These are phyloP conservation scores for Cytospora paraplurivora DNA, from an alignment of 2,329 filamentous ascomycete genomes.

Conservation along the genomic window DNA sequence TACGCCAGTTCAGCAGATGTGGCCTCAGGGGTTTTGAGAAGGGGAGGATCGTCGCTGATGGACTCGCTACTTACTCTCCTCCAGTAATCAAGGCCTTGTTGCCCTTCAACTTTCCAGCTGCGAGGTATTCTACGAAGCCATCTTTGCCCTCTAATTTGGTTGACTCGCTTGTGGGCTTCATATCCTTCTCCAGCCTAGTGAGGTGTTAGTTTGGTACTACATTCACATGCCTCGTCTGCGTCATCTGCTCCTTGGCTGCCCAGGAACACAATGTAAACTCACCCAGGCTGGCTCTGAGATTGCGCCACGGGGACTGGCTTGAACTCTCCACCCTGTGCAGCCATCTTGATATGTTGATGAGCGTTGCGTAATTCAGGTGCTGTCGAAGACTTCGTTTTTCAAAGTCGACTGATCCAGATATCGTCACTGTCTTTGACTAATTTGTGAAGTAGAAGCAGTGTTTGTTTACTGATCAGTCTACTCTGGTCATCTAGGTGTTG, in stretches of 20 bases:
- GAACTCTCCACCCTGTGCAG: slow-evolving; percentile 37
- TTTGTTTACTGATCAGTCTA: not conserved
- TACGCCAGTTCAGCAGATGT: not conserved
- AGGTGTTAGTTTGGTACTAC: not conserved
- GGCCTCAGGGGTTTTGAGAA: not conserved
- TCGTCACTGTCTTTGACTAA: no score
- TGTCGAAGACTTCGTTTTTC: not conserved
- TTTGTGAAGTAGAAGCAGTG: no score
- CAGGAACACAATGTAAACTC: not conserved
- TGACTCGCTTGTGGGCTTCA: slow-evolving; percentile 44
- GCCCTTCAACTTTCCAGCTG: slow-evolving; percentile 51
- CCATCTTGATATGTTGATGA: not conserved
- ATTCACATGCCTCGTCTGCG: not conserved
- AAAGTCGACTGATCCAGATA: not conserved
- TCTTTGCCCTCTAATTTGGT: slow-evolving; percentile 45
- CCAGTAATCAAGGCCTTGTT: slow-evolving; percentile 57
- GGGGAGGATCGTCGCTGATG: not conserved
- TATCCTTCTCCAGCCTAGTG: slow-evolving; percentile 40
- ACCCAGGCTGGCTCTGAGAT: slow-evolving; percentile 5
- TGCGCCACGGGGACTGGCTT: slow-evolving; percentile 34
- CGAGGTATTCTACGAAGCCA: slow-evolving; percentile 42
- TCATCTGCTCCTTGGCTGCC: not conserved
- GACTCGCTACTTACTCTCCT: slow-evolving; percentile 51
- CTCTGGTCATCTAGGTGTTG: not conserved
- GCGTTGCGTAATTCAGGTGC: not conserved